Conservation (phyloP, 768 basidiomycete genomes). For the Pisolithus orientalis region DNA sequence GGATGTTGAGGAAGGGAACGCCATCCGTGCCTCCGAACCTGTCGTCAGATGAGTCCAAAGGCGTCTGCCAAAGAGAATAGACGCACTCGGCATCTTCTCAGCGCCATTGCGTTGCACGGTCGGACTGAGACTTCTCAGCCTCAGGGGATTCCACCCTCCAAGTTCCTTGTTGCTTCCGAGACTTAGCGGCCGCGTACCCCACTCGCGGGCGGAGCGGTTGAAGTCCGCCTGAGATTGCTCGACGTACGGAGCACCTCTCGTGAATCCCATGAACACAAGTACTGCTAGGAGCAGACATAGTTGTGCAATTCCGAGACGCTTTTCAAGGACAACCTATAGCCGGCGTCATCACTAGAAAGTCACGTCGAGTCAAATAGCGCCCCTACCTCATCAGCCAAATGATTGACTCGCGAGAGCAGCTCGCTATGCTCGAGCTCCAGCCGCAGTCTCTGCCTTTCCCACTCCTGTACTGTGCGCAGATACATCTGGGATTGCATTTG, state of each 20-base stretch:
- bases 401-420: constrained; percentile 62
- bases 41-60: neutral
- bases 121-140: constrained; percentile 27
- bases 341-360: constrained; percentile 1
- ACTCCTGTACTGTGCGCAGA: constrained; percentile 57
- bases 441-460: constrained; percentile 59
- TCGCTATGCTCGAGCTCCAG: constrained; percentile 68
- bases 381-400: constrained; percentile 74
- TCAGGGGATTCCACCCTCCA: constrained; percentile 14
- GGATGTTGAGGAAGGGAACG: neutral
- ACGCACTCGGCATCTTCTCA: constrained; percentile 14
- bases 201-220: constrained; percentile 37
- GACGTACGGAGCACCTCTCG: constrained; percentile 53
- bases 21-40: neutral
- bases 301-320: constrained; percentile 84
- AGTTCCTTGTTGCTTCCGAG: constrained; percentile 47
- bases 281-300: constrained; percentile 78
- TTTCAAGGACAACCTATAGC: constrained; percentile 74
- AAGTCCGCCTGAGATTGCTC: constrained; percentile 5
- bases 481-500: constrained; percentile 64
- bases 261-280: constrained; percentile 81
- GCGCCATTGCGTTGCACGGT: constrained; percentile 8
- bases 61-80: neutral
- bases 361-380: neutral
- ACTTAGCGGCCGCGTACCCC: constrained; percentile 51